These are phyloP conservation scores for Aureobasidium zeae DNA, from an alignment of 2,329 filamentous ascomycete species.

Conservation along the genomic window DNA sequence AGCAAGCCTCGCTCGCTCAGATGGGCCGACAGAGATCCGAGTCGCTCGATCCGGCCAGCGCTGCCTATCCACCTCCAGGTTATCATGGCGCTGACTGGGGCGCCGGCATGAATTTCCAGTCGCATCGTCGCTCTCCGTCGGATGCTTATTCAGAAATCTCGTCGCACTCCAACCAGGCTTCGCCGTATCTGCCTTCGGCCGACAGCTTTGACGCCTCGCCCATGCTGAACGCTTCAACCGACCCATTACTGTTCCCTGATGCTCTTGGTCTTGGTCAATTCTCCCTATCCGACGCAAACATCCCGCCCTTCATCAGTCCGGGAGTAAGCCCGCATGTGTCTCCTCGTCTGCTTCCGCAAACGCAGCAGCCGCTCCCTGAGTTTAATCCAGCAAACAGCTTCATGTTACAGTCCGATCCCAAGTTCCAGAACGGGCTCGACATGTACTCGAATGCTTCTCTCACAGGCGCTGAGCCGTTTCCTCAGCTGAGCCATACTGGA, in stretches of 20 bases:
- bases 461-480: constrained; percentile 39
- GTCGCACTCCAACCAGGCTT: constrained; percentile 63
- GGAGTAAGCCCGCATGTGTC: constrained; percentile 64
- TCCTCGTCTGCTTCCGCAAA: constrained; percentile 59
- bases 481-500: constrained; percentile 34
- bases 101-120: constrained; percentile 56
- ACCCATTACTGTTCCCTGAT: constrained; percentile 65
- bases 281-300: constrained; percentile 61
- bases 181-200: constrained; percentile 67
- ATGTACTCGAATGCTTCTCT: constrained; percentile 34
- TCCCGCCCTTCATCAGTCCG: constrained; percentile 47
- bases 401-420: constrained; percentile 38
- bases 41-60: constrained; percentile 52
- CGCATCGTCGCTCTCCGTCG: constrained; percentile 78
- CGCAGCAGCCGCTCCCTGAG: constrained; percentile 44
- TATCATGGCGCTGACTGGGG: constrained; percentile 47
- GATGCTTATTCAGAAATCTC: constrained; percentile 80
- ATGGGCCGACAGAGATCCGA: constrained; percentile 45
- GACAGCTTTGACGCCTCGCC: constrained; percentile 85
- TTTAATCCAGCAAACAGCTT: constrained; percentile 39
- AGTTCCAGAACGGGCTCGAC: constrained; percentile 38
- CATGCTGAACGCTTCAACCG: constrained; percentile 62
- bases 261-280: constrained; percentile 71
- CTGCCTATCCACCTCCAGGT: constrained; percentile 43
- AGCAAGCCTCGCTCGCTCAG: constrained; percentile 44